Conservation (phyloP, 176 grass and related monocot genomes). For the Aegilops umbellulata region DNA sequence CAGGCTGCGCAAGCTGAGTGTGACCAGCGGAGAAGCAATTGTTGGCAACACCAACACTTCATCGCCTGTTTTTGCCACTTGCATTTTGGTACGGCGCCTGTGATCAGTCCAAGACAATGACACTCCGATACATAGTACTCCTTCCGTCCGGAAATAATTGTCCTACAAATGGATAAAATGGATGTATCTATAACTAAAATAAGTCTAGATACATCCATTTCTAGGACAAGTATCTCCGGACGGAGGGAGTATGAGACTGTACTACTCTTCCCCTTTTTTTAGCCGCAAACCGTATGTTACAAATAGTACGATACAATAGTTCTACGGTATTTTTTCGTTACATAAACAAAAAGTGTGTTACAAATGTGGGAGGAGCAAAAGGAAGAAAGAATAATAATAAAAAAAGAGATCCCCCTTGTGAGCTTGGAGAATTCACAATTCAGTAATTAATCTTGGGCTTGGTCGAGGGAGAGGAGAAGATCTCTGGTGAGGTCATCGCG, state of each 20-base stretch:
- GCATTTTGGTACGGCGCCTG: neutral
- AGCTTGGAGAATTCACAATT: neutral
- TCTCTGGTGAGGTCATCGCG: neutral
- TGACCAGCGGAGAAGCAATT: neutral
- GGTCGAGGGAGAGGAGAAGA: neutral
- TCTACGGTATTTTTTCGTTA: too few relatives aligned
- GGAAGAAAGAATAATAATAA: too few relatives aligned
- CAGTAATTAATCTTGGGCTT: neutral
- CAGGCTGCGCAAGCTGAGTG: neutral
- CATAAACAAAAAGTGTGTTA: too few relatives aligned
- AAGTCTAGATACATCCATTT: too few relatives aligned
- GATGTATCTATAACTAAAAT: too few relatives aligned
- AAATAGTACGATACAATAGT: too few relatives aligned
- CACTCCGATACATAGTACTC: neutral
- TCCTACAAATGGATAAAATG: too few relatives aligned
- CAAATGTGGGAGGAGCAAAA: too few relatives aligned
- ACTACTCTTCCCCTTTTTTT: neutral
- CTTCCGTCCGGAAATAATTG: too few relatives aligned
- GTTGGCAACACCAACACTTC: neutral
- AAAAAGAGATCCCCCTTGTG: neutral
- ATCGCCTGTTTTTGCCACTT: neutral
- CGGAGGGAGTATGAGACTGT: neutral
- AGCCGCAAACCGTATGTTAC: too few relatives aligned
- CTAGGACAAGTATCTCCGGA: too few relatives aligned
- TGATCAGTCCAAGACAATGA: neutral